A percentile compares a stretch with the other conserved stretches of the same genome.
phyloP scores from a whole-genome alignment of 805 yeast species.

The Saccharomycopsis amapae region DNA sequence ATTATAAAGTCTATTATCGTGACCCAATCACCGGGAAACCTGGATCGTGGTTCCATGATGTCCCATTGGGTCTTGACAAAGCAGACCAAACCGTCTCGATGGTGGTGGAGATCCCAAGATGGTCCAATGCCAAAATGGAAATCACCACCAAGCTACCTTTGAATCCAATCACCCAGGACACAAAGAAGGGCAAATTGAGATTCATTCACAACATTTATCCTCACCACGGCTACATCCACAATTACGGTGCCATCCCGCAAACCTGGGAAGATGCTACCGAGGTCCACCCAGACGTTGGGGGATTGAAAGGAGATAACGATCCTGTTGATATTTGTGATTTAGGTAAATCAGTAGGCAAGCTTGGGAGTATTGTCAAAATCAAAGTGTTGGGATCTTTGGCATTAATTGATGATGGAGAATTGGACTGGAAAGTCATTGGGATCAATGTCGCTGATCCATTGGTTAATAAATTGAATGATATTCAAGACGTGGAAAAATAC shows the following conservation, averaged over 20 bases:
- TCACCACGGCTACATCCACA: slow-evolving; percentile 96
- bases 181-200: slow-evolving; percentile 93
- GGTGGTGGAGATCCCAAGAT: slow-evolving; percentile 96
- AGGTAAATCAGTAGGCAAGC: slow-evolving; percentile 56
- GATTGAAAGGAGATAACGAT: slow-evolving; percentile 73
- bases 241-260: slow-evolving; percentile 98
- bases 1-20: slow-evolving; percentile 86
- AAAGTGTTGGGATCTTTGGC: slow-evolving; percentile 94
- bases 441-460: slow-evolving; percentile 84
- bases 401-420: slow-evolving; percentile 84
- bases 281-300: slow-evolving; percentile 37
- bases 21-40: slow-evolving; percentile 72
- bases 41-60: slow-evolving; percentile 92
- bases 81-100: slow-evolving; percentile 81
- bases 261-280: slow-evolving; percentile 74
- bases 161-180: slow-evolving; percentile 95
- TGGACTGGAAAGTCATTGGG: slow-evolving; percentile 89
- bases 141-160: slow-evolving; percentile 75
- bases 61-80: slow-evolving; percentile 89
- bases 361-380: slow-evolving; percentile 78
- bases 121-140: slow-evolving; percentile 97
- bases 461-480: slow-evolving; percentile 78
- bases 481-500: slow-evolving; percentile 82
- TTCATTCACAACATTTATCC: slow-evolving; percentile 98
- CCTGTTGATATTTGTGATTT: slow-evolving; percentile 83